Base-by-base conservation (phyloP, 2,329 filamentous ascomycete genomes). In the Thielaviopsis euricoi region DNA sequence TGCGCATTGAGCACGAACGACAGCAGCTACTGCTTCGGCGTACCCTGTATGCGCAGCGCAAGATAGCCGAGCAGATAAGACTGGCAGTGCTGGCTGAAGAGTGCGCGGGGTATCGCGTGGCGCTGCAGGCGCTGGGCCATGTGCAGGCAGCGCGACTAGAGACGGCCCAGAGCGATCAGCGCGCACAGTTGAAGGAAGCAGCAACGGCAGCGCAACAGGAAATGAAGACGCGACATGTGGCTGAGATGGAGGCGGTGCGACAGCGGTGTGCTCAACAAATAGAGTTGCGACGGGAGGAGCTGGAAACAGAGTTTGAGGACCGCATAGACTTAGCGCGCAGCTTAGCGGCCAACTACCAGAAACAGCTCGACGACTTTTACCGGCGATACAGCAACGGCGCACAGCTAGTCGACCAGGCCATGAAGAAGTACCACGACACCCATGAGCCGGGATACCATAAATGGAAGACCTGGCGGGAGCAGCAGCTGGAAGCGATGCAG, bases 271-370 rank as follows among this genome's bases (percentile, higher is more conserved):
- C 64, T 6, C 63, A 58, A 0, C 69, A 67, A 52, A 59, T 76
- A 6, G 59, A 62, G 2, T 65, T 67, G 1, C 66, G 67, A 22
- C 70, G 76, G 61, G 58, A 62, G 0, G 58, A 60, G 2, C 68
- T 76, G 56, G 61, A 68, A 5, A 61, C 62, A 6, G 76, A 80
- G 40, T 74, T 74, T 61, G 65, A 65, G 6, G 60, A 64, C 3
- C 73, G 76, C 0, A 66, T 71, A 0, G 64, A 63, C 0, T 67
- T 71, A 50, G 77, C 80, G 63, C 65, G 64, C 10, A 65, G 63
- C 6, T 66, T 76, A 6, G 75, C 79, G 61, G 67, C 70, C 3
- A 65, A 70, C 33, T 80, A 80, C 62, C 63, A 69, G 0, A 61
- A 62, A 15, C 64, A 69, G 46, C 67, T 79, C 7, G 53, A 61